Conservation (phyloP, 192 early-diverging fungal species). For the Geranomyces michiganensis region DNA sequence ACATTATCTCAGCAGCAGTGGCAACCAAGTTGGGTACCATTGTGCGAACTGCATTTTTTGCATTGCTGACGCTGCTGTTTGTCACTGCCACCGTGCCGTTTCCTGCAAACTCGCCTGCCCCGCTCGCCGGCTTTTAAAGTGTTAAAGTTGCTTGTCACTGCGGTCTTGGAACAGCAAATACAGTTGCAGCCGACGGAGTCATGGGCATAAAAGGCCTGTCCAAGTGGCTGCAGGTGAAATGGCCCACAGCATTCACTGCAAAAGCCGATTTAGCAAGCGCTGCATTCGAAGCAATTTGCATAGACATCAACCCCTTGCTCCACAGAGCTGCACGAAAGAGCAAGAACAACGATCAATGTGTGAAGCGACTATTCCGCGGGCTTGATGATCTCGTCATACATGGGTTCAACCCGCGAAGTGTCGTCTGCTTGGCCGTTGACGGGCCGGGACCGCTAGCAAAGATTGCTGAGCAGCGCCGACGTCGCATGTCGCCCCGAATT, state of each 20-base stretch:
- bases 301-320: neutral
- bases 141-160: too few species aligned
- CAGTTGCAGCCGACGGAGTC: too few species aligned
- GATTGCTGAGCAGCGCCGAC: neutral
- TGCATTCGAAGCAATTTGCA: neutral
- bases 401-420: neutral
- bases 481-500: neutral
- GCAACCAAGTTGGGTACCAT: too few species aligned
- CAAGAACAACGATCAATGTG: neutral
- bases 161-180: too few species aligned
- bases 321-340: neutral
- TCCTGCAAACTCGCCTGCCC: too few species aligned
- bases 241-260: neutral
- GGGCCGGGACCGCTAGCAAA: neutral
- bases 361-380: neutral
- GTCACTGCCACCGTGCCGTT: too few species aligned
- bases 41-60: too few species aligned
- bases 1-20: too few species aligned
- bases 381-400: neutral
- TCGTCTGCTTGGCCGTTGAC: neutral
- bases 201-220: neutral
- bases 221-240: neutral
- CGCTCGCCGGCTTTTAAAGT: too few species aligned
- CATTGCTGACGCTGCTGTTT: too few species aligned
- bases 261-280: neutral